Base-by-base conservation (phyloP, 2,329 filamentous ascomycete genomes). In the Coleophoma crateriformis region DNA sequence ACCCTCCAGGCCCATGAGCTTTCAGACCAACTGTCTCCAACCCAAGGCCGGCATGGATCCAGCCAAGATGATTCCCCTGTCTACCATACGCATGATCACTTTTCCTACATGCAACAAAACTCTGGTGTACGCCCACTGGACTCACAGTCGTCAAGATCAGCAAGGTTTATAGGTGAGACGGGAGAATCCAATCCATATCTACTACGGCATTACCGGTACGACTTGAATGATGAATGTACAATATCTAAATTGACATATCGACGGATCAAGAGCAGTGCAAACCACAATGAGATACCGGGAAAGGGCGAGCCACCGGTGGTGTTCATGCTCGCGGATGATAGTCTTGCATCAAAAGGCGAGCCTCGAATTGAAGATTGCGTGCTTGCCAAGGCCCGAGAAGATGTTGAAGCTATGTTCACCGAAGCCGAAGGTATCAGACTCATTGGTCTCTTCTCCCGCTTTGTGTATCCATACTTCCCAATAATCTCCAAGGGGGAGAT, bases 381-480 rank as follows among this genome's bases (percentile, higher is more conserved):
- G 8, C 53, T 64, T 33, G 45, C 51, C n/a, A 58, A 63, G 44
- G 50, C 52, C 12, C 57, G 56, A 14, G 45, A 48, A 41, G 62
- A 64, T n/a, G 49, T 64, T n/a, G 43, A 49, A 32, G 38, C 40
- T 33, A 62, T 64, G 58, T 62, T 64, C 50, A 58, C 53, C 17
- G 60, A 63, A 12, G 55, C 59, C 33, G 59, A 63, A 50, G 68
- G 68, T 27, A 63, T 67, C 43, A 58, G 69, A 44, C 61, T 73
- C 7, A 64, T 73, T 27, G 61, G 62, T 13, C 60, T 73, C 12
- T 69, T 70, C 58, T 67, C 68, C 51, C 64, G 63, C 54, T 72
- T 71, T 55, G 67, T 73, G 46, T 67, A 72, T 44, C 71, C 71
- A 13, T 72, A 71, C 56, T 72, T 72, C 53, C 70, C 71, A 4